Evolutionary conservation across 805 yeast genomes (phyloP).

Genomic region (Pichia kluyveri): DNA sequence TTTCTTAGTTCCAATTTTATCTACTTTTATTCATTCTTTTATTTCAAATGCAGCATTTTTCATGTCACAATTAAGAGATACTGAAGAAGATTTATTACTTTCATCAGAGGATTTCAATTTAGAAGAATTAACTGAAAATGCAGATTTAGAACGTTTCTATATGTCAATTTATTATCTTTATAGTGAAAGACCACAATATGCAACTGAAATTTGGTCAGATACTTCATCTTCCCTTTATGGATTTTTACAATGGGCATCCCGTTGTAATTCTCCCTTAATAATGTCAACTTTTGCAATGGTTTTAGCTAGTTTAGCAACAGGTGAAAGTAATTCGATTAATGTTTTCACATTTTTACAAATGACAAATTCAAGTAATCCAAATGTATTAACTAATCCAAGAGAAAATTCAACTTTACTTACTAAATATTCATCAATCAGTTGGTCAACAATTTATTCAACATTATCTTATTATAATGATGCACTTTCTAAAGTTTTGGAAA

Average conservation of each 20-base stretch:
- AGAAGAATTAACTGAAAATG: constrained; percentile 59
- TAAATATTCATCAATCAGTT: constrained; percentile 25
- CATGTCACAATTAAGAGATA: constrained; percentile 57
- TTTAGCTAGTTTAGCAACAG: constrained; percentile 64
- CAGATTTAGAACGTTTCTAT: constrained; percentile 84
- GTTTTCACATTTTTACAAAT: constrained; percentile 40
- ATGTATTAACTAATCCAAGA: constrained; percentile 4
- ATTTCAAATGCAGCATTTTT: constrained; percentile 58
- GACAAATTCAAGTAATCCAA: constrained; percentile 15
- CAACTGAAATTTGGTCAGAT: constrained; percentile 61
- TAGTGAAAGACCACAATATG: constrained; percentile 47
- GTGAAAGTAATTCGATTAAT: constrained; percentile 44
- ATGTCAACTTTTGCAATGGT: constrained; percentile 74
- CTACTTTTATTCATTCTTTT: constrained; percentile 44
- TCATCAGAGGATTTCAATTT: constrained; percentile 46
- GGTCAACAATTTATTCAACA: constrained; percentile 29
- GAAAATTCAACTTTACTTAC: constrained; percentile 16
- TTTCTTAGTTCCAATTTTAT: constrained; percentile 35
- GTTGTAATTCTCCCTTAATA: constrained; percentile 66
- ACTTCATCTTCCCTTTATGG: constrained; percentile 61
- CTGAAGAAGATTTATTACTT: constrained; percentile 63
- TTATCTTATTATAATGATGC: constrained; percentile 24
- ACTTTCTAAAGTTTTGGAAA: constrained; percentile 10
- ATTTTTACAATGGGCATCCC: constrained; percentile 82
- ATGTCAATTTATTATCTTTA: constrained; percentile 65